Conservation (phyloP, 495 filamentous ascomycete genomes). For the Trypethelium eluteriae region DNA sequence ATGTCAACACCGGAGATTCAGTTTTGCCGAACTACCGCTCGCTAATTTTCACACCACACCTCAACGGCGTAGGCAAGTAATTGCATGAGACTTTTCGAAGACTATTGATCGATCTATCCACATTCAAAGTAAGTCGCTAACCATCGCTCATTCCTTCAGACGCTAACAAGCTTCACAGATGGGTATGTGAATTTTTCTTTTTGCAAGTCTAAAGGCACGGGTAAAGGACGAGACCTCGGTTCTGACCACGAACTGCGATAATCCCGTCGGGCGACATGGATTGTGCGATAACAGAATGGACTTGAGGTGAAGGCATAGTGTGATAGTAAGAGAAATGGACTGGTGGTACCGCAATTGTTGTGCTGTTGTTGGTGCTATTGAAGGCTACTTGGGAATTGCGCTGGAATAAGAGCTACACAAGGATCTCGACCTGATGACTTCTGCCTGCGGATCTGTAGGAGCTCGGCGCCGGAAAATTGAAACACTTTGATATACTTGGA, state of each 20-base stretch:
- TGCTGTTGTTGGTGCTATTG: too few relatives aligned
- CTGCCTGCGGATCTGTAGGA: neutral
- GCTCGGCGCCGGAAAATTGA: constrained; percentile 5
- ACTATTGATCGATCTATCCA: constrained; percentile 24
- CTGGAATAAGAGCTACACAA: too few relatives aligned
- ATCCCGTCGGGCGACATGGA: neutral
- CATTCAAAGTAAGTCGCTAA: constrained; percentile 31
- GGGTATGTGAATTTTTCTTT: constrained; percentile 45
- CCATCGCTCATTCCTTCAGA: neutral
- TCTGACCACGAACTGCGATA: neutral
- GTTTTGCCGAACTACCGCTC: constrained; percentile 5
- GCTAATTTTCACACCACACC: constrained; percentile 8
- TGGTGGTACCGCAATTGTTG: neutral
- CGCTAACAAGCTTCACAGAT: constrained; percentile 37
- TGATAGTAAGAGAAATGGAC: neutral
- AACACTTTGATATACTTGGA: neutral
- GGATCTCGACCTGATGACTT: neutral
- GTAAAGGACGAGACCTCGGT: neutral
- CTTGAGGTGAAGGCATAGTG: neutral
- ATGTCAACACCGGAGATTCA: constrained; percentile 8
- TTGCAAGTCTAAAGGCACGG: constrained; percentile 16
- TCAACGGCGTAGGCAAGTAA: neutral
- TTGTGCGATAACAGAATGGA: neutral
- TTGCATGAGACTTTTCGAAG: neutral
- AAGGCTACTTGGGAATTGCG: too few relatives aligned